These are phyloP conservation scores for Monascus purpureus DNA, from an alignment of 495 filamentous ascomycete species.

Conservation along the genomic window DNA sequence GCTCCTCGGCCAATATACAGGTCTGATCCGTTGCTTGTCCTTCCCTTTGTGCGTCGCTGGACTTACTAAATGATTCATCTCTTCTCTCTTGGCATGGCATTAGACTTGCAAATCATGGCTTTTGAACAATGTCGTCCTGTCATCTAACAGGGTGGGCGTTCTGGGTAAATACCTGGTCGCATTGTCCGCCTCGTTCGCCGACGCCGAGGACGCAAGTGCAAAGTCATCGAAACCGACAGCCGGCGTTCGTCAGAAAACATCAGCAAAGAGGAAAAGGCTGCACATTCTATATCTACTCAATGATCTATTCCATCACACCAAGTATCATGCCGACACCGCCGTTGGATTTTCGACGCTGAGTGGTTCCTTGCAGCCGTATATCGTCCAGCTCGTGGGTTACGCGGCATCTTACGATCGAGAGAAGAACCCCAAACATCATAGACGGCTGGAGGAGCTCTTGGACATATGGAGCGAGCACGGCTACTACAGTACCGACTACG, in stretches of 20 bases:
- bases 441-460: conserved; percentile 51
- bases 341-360: conserved; percentile 39
- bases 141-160: conserved; percentile 47
- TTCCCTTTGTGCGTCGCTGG: conserved; percentile 21
- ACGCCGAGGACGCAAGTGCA: conserved; percentile 1
- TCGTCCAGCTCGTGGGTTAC: conserved; percentile 46
- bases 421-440: conserved; percentile 50
- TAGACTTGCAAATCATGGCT: conserved; percentile 87
- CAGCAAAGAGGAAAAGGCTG: conserved; percentile 53
- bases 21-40: conserved; percentile 52
- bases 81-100: conserved; percentile 26
- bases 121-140: conserved; percentile 53
- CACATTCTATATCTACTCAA: conserved; percentile 74
- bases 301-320: conserved; percentile 70
- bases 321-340: conserved; percentile 36
- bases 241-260: conserved; percentile 23
- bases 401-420: conserved; percentile 44
- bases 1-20: conserved; percentile 81
- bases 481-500: conserved; percentile 48
- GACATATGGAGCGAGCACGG: conserved; percentile 56
- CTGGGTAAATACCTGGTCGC: conserved; percentile 67
- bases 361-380: conserved; percentile 42
- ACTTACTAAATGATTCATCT: conserved; percentile 34
- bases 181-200: conserved; percentile 44
- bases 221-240: conserved; percentile 5